Evolutionary conservation across 129 eudicot species (phyloP).

Genomic region (Flaveria robusta): DNA sequence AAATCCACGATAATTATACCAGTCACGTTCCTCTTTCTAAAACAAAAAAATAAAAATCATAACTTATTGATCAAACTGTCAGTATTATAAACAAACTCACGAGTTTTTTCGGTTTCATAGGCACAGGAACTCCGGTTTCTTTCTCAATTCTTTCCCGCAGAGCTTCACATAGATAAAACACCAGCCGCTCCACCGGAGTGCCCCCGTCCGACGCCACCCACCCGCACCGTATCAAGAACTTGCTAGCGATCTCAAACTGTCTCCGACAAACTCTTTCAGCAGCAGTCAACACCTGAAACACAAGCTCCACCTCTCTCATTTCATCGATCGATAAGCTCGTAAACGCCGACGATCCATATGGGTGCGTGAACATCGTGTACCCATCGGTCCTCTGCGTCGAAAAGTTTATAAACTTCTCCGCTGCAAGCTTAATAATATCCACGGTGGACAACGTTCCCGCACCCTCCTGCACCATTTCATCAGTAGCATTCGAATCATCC

Average conservation of each 20-base stretch:
- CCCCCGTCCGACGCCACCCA: constrained; percentile 47
- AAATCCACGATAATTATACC: too few relatives aligned
- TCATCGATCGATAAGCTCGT: constrained; percentile 47
- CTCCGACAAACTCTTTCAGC: constrained; percentile 49
- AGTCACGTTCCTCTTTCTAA: too few relatives aligned
- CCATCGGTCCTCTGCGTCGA: constrained; percentile 44
- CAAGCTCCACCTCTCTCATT: constrained; percentile 55
- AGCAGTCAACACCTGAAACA: constrained; percentile 52
- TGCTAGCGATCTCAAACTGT: constrained; percentile 51
- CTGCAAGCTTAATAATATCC: constrained; percentile 58
- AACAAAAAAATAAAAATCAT: too few relatives aligned
- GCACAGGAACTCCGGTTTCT: constrained; percentile 38
- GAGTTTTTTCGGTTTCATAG: constrained; percentile 20
- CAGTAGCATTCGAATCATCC: too few relatives aligned
- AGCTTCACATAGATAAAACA: constrained; percentile 48
- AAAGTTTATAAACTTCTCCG: constrained; percentile 58
- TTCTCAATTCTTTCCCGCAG: constrained; percentile 40
- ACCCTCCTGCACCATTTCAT: not conserved
- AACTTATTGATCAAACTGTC: too few relatives aligned
- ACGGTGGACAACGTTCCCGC: constrained; percentile 42
- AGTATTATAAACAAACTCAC: not conserved
- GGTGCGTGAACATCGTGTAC: constrained; percentile 44
- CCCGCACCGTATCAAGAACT: constrained; percentile 45
- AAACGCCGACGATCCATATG: constrained; percentile 53
- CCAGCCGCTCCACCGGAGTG: constrained; percentile 52